phyloP scores from a whole-genome alignment of 2,329 filamentous ascomycete species.

The Venturia carpophila region DNA sequence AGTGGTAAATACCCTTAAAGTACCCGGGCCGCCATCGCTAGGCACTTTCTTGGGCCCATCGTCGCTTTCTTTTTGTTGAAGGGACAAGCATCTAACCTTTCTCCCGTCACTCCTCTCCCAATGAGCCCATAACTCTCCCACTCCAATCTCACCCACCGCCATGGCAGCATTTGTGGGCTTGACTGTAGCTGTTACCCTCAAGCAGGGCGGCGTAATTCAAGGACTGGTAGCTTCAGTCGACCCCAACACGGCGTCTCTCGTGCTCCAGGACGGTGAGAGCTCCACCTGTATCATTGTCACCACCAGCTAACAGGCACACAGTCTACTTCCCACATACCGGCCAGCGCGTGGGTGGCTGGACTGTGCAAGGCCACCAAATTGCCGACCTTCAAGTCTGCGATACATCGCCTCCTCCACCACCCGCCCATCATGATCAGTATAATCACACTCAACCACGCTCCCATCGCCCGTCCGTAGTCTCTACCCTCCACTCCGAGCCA shows the following conservation, averaged over 20 bases:
- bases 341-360: constrained; percentile 45
- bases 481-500: not conserved
- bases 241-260: constrained; percentile 53
- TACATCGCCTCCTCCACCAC: constrained; percentile 24
- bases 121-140: not conserved
- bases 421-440: constrained; percentile 9
- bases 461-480: constrained; percentile 17
- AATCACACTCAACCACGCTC: constrained; percentile 20
- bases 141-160: constrained; percentile 20
- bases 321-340: constrained; percentile 49
- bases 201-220: constrained; percentile 54
- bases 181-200: constrained; percentile 66
- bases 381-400: constrained; percentile 49
- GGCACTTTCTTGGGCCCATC: not conserved
- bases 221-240: constrained; percentile 65
- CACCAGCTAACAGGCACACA: constrained; percentile 29
- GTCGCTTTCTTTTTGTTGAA: not conserved
- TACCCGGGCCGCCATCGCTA: not conserved
- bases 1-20: too few species aligned
- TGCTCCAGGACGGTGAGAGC: constrained; percentile 61
- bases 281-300: not conserved
- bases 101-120: not conserved
- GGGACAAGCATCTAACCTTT: not conserved
- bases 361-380: constrained; percentile 51
- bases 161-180: constrained; percentile 72